Conservation (phyloP, 1,284 basidiomycete species). For the Butyriboletus appendiculatus region DNA sequence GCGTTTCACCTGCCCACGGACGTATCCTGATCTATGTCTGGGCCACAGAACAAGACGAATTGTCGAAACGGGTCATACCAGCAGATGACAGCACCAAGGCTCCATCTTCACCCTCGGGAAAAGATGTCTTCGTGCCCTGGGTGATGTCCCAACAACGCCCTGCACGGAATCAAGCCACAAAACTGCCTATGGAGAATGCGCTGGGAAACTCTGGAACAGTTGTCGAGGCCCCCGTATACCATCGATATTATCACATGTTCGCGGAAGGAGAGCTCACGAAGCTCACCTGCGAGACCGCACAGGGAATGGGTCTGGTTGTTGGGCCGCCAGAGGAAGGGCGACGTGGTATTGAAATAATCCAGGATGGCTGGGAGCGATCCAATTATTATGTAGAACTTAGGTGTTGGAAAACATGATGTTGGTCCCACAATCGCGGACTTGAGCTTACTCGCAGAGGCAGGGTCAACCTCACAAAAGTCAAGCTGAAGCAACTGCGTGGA, state of each 20-base stretch:
- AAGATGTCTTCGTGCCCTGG: constrained; percentile 80
- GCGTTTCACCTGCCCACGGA: constrained; percentile 64
- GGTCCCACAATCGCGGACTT: background rate
- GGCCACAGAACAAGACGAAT: constrained; percentile 91
- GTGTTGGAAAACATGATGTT: constrained; percentile 51
- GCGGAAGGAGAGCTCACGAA: constrained; percentile 70
- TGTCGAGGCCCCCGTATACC: constrained; percentile 50
- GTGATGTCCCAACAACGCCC: constrained; percentile 41
- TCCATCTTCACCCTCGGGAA: constrained; percentile 29
- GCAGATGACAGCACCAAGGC: constrained; percentile 2
- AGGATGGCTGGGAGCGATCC: constrained; percentile 85
- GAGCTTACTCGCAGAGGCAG: background rate
- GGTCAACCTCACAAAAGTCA: background rate
- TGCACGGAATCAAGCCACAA: constrained; percentile 17
- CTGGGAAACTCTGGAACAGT: background rate
- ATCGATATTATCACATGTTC: constrained; percentile 96
- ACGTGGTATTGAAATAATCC: constrained; percentile 62
- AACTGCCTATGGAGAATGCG: constrained; percentile 1
- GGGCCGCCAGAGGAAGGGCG: constrained; percentile 34
- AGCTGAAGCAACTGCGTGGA: constrained; percentile 17
- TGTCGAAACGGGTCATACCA: constrained; percentile 73
- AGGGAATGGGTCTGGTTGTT: constrained; percentile 55
- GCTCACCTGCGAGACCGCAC: constrained; percentile 65
- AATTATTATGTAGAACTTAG: constrained; percentile 78
- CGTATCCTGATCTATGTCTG: constrained; percentile 96